Percentiles rank a stretch among this genome's conserved stretches.
phyloP scores from a whole-genome alignment of 2,329 filamentous ascomycete species.

The Neonectria magnoliae region DNA sequence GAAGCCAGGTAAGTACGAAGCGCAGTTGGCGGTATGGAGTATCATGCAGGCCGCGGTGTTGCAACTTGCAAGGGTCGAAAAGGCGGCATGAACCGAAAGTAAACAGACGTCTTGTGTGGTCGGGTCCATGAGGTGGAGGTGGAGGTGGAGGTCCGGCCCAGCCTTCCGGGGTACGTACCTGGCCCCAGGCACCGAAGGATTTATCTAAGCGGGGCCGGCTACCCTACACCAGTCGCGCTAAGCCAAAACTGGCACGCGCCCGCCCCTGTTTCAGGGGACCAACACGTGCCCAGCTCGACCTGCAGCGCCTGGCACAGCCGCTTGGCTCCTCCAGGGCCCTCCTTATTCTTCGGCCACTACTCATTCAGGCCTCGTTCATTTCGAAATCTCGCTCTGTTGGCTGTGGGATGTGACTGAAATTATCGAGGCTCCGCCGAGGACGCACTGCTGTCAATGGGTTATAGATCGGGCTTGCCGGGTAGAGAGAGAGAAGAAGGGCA shows the following conservation, averaged over 20 bases:
- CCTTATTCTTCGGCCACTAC: background rate
- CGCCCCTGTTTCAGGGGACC: background rate
- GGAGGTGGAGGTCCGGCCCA: background rate
- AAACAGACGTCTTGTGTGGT: slow-evolving; percentile 1
- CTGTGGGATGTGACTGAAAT: background rate
- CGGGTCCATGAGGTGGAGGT: background rate
- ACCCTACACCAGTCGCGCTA: background rate
- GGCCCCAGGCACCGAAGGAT: background rate
- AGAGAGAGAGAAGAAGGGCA: background rate
- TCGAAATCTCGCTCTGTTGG: background rate
- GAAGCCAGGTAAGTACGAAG: background rate
- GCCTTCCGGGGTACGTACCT: background rate
- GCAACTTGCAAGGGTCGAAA: slow-evolving; percentile 10
- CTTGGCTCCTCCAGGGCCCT: background rate
- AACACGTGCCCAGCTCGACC: background rate
- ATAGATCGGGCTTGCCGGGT: background rate
- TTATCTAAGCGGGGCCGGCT: background rate
- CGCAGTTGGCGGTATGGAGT: background rate
- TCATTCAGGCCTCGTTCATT: background rate
- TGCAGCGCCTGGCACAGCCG: background rate
- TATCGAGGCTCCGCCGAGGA: background rate
- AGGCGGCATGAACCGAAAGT: slow-evolving; percentile 11
- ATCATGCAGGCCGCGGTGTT: background rate
- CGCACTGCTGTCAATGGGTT: background rate
- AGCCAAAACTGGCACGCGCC: background rate